These are phyloP conservation scores for fission yeast (Schizosaccharomyces pombe) DNA, from an alignment of 805 yeast species.

Conservation along the genomic window DNA sequence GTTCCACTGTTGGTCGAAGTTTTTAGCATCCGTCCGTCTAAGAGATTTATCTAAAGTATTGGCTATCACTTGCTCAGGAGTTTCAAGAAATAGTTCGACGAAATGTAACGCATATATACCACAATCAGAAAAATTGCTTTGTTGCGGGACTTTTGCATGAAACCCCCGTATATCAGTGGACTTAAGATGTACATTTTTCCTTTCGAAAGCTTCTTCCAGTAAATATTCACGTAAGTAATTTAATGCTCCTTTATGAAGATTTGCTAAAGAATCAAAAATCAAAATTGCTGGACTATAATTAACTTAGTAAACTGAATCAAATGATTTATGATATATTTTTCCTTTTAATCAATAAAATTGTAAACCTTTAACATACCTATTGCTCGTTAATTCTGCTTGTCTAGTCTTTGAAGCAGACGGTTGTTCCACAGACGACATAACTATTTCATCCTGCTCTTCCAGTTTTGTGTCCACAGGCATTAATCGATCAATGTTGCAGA, in stretches of 20 bases:
- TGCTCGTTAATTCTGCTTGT: not conserved
- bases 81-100: conserved; percentile 14
- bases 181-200: conserved; percentile 25
- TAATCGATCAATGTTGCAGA: conserved; percentile 23
- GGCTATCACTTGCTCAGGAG: conserved; percentile 13
- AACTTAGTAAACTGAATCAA: too few relatives aligned
- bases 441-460: not conserved
- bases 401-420: not conserved
- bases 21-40: not conserved
- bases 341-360: too few relatives aligned
- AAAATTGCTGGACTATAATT: conserved; percentile 20
- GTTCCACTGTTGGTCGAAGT: not conserved
- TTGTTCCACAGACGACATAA: not conserved
- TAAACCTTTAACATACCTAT: not conserved
- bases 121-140: conserved; percentile 77
- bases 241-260: conserved; percentile 27
- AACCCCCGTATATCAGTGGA: conserved; percentile 25
- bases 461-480: not conserved
- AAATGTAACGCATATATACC: conserved; percentile 78
- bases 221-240: conserved; percentile 36
- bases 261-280: conserved; percentile 55
- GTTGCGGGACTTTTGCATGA: conserved; percentile 47
- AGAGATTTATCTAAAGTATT: not conserved
- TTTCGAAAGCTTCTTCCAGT: conserved; percentile 45
- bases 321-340: too few relatives aligned